Conservation (phyloP, 257 asterid species). For the Nicotiana paniculata region DNA sequence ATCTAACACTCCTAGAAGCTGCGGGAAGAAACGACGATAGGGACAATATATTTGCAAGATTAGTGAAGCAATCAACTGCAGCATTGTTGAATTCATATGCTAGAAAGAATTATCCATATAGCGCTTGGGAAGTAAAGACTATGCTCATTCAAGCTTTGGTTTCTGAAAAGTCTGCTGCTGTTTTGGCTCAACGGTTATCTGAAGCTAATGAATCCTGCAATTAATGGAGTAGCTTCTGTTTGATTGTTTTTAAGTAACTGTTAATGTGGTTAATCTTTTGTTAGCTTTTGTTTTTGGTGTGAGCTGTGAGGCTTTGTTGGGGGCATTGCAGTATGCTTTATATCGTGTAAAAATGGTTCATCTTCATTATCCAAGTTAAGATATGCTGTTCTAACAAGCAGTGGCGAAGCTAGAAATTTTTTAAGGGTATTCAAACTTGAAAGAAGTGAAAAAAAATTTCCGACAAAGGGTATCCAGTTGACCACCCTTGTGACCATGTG, state of each 20-base stretch:
- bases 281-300: not conserved
- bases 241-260: not conserved
- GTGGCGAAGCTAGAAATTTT: too few species aligned
- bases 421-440: too few species aligned
- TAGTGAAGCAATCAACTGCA: slow-evolving; percentile 73
- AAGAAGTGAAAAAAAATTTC: too few species aligned
- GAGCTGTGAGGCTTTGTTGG: slow-evolving; percentile 42
- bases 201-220: slow-evolving; percentile 59
- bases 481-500: too few species aligned
- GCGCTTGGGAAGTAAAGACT: slow-evolving; percentile 89
- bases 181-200: slow-evolving; percentile 48
- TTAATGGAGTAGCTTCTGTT: slow-evolving; percentile 8
- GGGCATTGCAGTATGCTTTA: slow-evolving; percentile 94
- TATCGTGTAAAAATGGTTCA: slow-evolving; percentile 86
- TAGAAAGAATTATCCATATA: slow-evolving; percentile 59
- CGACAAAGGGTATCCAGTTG: too few species aligned
- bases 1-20: slow-evolving; percentile 67
- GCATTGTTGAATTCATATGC: slow-evolving; percentile 81
- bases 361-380: slow-evolving; percentile 89
- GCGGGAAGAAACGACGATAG: slow-evolving; percentile 42
- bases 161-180: slow-evolving; percentile 53
- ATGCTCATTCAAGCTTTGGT: slow-evolving; percentile 66
- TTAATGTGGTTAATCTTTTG: not conserved
- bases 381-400: slow-evolving; percentile 88
- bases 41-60: slow-evolving; percentile 35